Evolutionary conservation across 331 rosid genomes (phyloP).

Genomic region (Rosa hybrid): DNA sequence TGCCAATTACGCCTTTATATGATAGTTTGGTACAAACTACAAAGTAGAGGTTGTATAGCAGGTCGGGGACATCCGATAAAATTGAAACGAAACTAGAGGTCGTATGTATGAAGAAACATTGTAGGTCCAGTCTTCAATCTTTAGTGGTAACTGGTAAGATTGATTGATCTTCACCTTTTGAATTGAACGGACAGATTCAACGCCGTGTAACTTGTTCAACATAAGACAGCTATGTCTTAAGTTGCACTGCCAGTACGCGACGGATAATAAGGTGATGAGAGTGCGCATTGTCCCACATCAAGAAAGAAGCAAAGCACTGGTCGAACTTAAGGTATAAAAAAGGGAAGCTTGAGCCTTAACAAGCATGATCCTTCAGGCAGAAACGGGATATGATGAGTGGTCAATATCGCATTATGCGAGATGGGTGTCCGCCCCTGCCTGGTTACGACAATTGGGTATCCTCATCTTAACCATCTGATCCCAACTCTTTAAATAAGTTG

Average conservation of each 20-base stretch:
- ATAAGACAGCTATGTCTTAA: background rate
- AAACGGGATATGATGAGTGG: constrained; percentile 83
- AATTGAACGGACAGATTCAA: background rate
- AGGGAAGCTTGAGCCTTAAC: fast-evolving
- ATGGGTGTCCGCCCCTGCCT: constrained; percentile 71
- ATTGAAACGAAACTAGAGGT: too few relatives aligned
- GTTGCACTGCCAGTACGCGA: background rate
- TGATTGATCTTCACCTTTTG: background rate
- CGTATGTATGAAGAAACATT: background rate
- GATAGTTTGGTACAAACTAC: background rate
- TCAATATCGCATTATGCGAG: constrained; percentile 42
- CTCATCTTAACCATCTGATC: constrained; percentile 63
- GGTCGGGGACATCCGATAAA: too few relatives aligned
- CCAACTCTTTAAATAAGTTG: constrained; percentile 13
- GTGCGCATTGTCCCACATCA: constrained; percentile 55
- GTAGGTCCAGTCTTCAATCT: background rate
- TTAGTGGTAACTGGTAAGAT: background rate
- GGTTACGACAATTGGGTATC: constrained; percentile 79
- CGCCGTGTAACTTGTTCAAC: background rate
- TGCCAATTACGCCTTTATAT: background rate
- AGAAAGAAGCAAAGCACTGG: fast-evolving
- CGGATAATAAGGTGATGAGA: background rate
- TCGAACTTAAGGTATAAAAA: background rate
- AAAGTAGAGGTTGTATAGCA: too few relatives aligned
- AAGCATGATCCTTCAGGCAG: constrained; percentile 86